These are phyloP conservation scores for Solanum tarijense DNA, from an alignment of 257 asterid species.

Conservation along the genomic window DNA sequence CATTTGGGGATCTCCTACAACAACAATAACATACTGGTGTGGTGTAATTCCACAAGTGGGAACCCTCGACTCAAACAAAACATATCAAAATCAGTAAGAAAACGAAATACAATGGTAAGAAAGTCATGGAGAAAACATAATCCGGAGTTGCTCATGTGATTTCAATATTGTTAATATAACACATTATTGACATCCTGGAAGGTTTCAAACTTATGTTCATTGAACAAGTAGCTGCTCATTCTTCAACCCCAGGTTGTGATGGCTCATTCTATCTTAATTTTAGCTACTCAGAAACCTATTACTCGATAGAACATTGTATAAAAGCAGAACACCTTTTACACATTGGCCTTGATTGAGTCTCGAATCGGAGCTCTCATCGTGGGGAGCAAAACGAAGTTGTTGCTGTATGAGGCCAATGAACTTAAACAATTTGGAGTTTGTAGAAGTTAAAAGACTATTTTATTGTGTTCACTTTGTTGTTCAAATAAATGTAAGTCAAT, in stretches of 20 bases:
- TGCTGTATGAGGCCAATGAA: background rate
- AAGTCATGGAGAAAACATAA: background rate
- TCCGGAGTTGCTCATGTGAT: background rate
- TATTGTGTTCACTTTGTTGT: background rate
- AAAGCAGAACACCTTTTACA: background rate
- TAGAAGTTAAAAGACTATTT: background rate
- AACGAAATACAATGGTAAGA: background rate
- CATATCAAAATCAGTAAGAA: background rate
- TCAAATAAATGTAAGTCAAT: background rate
- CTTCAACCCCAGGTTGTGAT: background rate
- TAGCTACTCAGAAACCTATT: background rate
- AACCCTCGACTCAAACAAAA: background rate
- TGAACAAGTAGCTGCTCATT: background rate
- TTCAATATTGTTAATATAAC: background rate
- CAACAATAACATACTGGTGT: background rate
- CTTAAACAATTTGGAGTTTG: background rate
- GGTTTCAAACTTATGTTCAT: background rate
- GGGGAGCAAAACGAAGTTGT: background rate
- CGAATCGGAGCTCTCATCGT: background rate
- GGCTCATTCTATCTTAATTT: background rate
- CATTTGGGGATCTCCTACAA: background rate
- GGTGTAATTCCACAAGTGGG: background rate
- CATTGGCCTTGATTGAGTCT: background rate
- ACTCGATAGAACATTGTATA: background rate
- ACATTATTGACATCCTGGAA: background rate